Percentiles rank a stretch among this genome's conserved stretches.
Conservation (phyloP, 495 filamentous ascomycete genomes). For the Penicillium waksmanii region DNA sequence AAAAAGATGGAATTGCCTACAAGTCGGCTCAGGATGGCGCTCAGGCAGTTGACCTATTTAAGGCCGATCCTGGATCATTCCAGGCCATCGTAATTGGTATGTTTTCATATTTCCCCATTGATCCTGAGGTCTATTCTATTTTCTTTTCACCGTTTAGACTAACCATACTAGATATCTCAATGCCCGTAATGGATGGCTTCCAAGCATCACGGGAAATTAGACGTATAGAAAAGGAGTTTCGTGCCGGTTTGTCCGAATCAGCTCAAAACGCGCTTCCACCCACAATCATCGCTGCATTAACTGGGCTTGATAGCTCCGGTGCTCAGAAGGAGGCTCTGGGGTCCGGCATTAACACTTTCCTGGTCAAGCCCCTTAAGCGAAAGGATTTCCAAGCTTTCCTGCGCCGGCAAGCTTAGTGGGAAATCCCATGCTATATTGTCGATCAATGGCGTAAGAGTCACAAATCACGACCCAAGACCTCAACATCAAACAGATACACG, state of each 20-base stretch:
- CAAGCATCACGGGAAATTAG: constrained; percentile 74
- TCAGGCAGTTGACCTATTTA: constrained; percentile 55
- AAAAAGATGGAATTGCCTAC: constrained; percentile 35
- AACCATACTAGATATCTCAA: constrained; percentile 69
- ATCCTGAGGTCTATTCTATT: constrained; percentile 19
- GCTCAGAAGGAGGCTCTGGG: constrained; percentile 36
- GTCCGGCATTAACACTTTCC: constrained; percentile 46
- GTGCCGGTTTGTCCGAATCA: not conserved
- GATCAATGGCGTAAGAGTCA: not conserved
- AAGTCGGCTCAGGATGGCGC: constrained; percentile 52
- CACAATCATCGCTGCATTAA: constrained; percentile 40
- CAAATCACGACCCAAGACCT: too few relatives aligned
- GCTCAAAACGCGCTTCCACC: not conserved
- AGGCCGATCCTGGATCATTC: constrained; percentile 32
- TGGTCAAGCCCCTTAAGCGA: constrained; percentile 42
- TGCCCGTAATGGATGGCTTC: constrained; percentile 84
- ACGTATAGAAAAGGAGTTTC: constrained; percentile 57
- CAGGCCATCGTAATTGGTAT: constrained; percentile 56
- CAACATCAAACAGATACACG: too few relatives aligned
- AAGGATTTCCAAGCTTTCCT: constrained; percentile 24
- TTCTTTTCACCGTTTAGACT: not conserved
- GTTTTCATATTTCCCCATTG: not conserved
- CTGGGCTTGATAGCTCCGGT: constrained; percentile 35
- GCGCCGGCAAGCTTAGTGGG: not conserved
- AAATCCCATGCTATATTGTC: not conserved